These are phyloP conservation scores for Hymenotorrendiella dingleyae DNA, from an alignment of 2,329 filamentous ascomycete genomes.

Conservation along the genomic window DNA sequence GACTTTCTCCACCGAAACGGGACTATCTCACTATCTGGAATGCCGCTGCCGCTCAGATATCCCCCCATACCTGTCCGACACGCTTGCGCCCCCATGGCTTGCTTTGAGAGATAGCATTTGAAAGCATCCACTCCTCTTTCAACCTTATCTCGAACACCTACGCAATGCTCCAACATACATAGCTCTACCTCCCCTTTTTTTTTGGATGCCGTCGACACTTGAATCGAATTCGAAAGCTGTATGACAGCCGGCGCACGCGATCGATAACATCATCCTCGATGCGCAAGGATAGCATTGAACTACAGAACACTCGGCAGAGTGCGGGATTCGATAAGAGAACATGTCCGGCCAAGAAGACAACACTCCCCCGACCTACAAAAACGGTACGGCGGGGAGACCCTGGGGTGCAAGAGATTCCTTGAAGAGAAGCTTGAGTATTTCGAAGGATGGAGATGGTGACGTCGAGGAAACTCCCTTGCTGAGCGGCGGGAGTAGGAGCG, in stretches of 20 bases:
- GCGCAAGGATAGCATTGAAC: conserved; percentile 6
- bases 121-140: too few species aligned
- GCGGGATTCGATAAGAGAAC: background rate
- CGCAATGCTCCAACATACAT: background rate
- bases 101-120: too few species aligned
- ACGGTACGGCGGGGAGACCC: conserved; percentile 1
- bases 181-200: too few species aligned
- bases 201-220: too few species aligned
- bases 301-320: background rate
- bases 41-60: background rate
- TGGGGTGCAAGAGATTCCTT: conserved; percentile 25
- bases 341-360: background rate
- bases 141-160: too few species aligned
- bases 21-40: too few species aligned
- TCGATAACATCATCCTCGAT: background rate
- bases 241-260: too few species aligned
- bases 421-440: conserved; percentile 14
- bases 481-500: conserved; percentile 16
- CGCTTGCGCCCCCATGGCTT: too few species aligned
- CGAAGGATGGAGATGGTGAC: conserved; percentile 4
- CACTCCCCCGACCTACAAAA: background rate
- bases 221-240: too few species aligned
- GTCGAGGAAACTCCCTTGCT: conserved; percentile 22
- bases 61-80: too few species aligned
- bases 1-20: too few species aligned